These are phyloP conservation scores for Royoungia palumana DNA, from an alignment of 768 basidiomycete species.

Conservation along the genomic window DNA sequence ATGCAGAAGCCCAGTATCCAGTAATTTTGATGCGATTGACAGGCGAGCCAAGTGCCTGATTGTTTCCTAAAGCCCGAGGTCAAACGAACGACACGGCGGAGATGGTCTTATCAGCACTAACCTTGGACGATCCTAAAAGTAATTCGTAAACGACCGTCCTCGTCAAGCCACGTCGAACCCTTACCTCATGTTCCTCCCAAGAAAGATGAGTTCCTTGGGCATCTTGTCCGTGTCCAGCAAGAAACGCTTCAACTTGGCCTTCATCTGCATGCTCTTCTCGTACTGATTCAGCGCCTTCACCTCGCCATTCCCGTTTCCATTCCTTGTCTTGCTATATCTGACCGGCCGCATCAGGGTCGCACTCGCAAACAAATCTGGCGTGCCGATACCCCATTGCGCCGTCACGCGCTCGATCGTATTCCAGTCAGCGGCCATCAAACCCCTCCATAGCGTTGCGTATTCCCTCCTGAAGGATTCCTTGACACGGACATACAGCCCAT, in stretches of 20 bases:
- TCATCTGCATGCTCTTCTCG: constrained; percentile 66
- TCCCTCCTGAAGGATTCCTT: constrained; percentile 64
- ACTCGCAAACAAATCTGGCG: constrained; percentile 71
- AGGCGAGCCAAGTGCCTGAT: constrained; percentile 79
- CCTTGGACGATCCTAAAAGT: constrained; percentile 37
- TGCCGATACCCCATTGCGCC: constrained; percentile 62
- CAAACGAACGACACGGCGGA: background rate
- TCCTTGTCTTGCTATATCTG: constrained; percentile 26
- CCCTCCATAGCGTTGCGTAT: constrained; percentile 77
- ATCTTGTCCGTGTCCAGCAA: constrained; percentile 71
- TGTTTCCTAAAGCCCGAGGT: constrained; percentile 50
- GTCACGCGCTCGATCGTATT: constrained; percentile 49
- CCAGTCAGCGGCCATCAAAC: constrained; percentile 56
- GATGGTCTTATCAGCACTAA: background rate
- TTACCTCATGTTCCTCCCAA: constrained; percentile 73
- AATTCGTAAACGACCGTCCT: background rate
- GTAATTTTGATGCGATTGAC: constrained; percentile 91
- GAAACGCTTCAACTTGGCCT: constrained; percentile 62
- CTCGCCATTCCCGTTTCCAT: constrained; percentile 8
- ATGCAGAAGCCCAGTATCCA: constrained; percentile 75
- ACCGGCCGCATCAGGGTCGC: constrained; percentile 68
- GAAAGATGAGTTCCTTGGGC: constrained; percentile 73
- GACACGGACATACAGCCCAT: constrained; percentile 83
- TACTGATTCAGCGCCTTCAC: constrained; percentile 51
- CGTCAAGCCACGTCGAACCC: background rate